Evolutionary conservation across 2,329 filamentous ascomycete species (phyloP), one percentile per base, ranked within the genome.

Genomic region (Penicillium sp.): DNA sequence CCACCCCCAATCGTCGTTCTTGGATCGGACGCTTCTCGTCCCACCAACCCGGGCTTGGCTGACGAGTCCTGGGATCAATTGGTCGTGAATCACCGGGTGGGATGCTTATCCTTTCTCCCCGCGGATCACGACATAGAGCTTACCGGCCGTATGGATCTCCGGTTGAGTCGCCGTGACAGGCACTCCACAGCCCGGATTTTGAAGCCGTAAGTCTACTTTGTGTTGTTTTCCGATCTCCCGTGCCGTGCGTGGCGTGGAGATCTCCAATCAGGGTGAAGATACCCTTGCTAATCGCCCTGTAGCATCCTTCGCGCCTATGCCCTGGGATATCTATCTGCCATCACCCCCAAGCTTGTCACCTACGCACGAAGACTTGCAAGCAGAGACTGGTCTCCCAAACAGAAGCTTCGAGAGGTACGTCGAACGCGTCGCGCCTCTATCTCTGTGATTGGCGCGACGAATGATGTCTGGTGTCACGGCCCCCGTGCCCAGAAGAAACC

Each of bases 291-390:
- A 56, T 55, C 28, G n/a, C 3, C 44, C 48, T 53, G 27, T 51
- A 74, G 72, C 22, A 61, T 76, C 39, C 61, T 78, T 33, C 74
- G 73, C 46, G 78, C 78, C 24, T 80, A 79, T 60, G 73, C 67
- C 4, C 58, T 80, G 47, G 76, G 75, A 24, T 79, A 79, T 66
- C 55, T 79, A 31, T 78, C 76, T 28, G 72, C 69, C 39, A 72
- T 77, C 10, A 71, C 70, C 20, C 79, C 79, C 7, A 75, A 71
- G 56, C 50, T 80, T 11, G 55, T 80, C 48, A 64, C 65, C 44
- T 69, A 70, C 53, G 53, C 74, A 41, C 63, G 72, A 46, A 60
- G 63, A 25, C 47, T 76, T n/a, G 57, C 62, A 44, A 63, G 54
- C 31, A 68, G 68, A 55, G 58, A 70, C 51, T 54, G 68, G 48